These are phyloP conservation scores for Silene latifolia DNA, from an alignment of 148 eudicot species.

Conservation along the genomic window DNA sequence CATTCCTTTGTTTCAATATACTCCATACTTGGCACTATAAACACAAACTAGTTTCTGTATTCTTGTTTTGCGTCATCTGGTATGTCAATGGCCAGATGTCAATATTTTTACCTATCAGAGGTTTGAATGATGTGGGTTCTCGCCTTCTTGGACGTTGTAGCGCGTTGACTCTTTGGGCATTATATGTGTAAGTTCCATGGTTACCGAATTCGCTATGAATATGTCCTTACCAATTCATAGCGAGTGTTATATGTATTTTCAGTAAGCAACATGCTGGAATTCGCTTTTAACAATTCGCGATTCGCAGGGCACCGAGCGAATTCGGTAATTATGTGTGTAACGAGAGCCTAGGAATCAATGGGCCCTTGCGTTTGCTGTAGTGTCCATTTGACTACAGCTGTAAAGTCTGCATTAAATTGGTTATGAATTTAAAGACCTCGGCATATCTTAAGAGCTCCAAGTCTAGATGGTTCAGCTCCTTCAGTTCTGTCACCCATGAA, in stretches of 20 bases:
- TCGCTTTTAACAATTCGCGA: too few species aligned
- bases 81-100: neutral
- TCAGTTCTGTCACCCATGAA: neutral
- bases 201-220: too few species aligned
- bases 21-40: too few species aligned
- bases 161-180: neutral
- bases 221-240: too few species aligned
- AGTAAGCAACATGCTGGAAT: too few species aligned
- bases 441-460: neutral
- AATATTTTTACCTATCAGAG: neutral
- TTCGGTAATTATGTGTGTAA: too few species aligned
- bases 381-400: neutral
- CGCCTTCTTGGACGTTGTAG: neutral
- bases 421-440: neutral
- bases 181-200: too few species aligned
- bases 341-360: neutral
- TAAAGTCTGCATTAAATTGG: neutral
- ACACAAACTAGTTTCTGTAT: neutral
- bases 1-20: constrained; percentile 1
- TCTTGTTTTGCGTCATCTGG: neutral
- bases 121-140: neutral
- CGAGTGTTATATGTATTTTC: too few species aligned
- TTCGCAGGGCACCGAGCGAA: too few species aligned
- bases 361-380: neutral
- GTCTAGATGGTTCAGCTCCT: neutral